phyloP scores from a whole-genome alignment of 495 filamentous ascomycete species.

The Trichocladium uniseriatum region DNA sequence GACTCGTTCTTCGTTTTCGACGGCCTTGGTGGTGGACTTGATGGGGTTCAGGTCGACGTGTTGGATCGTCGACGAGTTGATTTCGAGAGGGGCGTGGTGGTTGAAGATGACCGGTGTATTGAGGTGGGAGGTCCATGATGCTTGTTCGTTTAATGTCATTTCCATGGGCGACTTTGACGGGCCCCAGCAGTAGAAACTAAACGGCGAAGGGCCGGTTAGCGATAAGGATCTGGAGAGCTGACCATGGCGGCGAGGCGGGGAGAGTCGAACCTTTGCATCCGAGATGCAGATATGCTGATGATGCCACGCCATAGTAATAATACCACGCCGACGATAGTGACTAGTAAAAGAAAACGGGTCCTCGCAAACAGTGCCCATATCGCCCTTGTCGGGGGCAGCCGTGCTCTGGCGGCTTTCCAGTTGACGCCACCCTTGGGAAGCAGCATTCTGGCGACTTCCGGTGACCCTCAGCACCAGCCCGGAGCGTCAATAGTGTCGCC shows the following conservation, averaged over 20 bases:
- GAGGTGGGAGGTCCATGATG: conserved; percentile 76
- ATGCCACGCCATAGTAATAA: conserved; percentile 88
- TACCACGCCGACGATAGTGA: conserved; percentile 62
- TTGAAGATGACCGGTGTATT: conserved; percentile 94
- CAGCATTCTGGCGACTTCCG: conserved; percentile 40
- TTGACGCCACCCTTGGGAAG: conserved; percentile 81
- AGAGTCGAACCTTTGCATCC: conserved; percentile 77
- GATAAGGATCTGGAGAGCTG: background rate
- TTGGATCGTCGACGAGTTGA: conserved; percentile 71
- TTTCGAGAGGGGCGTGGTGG: conserved; percentile 74
- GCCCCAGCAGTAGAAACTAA: conserved; percentile 96
- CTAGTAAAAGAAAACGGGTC: conserved; percentile 67
- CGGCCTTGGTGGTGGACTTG: conserved; percentile 68
- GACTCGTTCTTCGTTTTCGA: conserved; percentile 75
- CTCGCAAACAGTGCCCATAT: conserved; percentile 67
- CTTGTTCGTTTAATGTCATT: conserved; percentile 84
- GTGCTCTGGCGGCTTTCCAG: conserved; percentile 82
- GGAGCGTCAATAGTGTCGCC: conserved; percentile 5
- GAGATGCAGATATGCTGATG: conserved; percentile 66
- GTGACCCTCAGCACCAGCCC: conserved; percentile 32
- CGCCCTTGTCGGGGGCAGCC: conserved; percentile 73
- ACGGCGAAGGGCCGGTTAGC: conserved; percentile 5
- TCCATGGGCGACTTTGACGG: conserved; percentile 87
- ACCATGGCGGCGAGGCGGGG: background rate
- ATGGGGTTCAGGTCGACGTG: conserved; percentile 78